Conservation (phyloP, 83 land plant species). For the Isoetes engelmannii region DNA sequence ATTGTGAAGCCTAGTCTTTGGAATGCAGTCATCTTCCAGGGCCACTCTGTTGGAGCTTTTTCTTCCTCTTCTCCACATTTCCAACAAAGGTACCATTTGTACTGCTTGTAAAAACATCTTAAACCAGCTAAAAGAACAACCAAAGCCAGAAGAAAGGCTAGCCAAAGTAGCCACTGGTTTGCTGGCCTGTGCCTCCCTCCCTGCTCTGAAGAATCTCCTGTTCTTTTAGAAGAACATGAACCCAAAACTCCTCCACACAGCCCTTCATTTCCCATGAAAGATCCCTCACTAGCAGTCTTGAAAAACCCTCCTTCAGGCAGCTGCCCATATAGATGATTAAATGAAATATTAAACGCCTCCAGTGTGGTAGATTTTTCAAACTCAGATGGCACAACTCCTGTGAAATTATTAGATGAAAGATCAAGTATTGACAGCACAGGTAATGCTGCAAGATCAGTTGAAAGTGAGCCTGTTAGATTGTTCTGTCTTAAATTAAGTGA, state of each 20-base stretch:
- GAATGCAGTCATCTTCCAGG: conserved; percentile 23
- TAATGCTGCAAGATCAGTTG: background rate
- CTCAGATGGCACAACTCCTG: background rate
- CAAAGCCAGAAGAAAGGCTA: conserved; percentile 23
- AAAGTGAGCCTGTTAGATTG: background rate
- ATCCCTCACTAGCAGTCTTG: conserved; percentile 19
- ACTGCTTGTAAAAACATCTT: conserved; percentile 30
- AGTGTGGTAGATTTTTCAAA: conserved; percentile 2
- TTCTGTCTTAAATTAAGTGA: background rate
- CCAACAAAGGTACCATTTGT: background rate
- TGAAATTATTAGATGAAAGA: conserved; percentile 7
- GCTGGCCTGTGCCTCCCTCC: conserved; percentile 9
- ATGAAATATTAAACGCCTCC: conserved; percentile 2
- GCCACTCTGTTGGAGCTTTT: conserved; percentile 31
- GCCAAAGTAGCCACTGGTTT: conserved; percentile 20
- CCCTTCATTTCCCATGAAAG: conserved; percentile 51
- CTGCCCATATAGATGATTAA: background rate
- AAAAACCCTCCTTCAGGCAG: background rate
- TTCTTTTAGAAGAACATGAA: conserved; percentile 26
- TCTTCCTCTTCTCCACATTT: conserved; percentile 14
- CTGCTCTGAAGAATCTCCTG: background rate
- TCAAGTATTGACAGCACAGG: conserved; percentile 7
- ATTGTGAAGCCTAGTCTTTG: conserved; percentile 10
- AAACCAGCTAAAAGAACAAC: conserved; percentile 7
- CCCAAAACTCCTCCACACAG: conserved; percentile 61